These are phyloP conservation scores for Aurantiochytrium sp. DNA, from an alignment of 108 stramenopile species.

Conservation along the genomic window DNA sequence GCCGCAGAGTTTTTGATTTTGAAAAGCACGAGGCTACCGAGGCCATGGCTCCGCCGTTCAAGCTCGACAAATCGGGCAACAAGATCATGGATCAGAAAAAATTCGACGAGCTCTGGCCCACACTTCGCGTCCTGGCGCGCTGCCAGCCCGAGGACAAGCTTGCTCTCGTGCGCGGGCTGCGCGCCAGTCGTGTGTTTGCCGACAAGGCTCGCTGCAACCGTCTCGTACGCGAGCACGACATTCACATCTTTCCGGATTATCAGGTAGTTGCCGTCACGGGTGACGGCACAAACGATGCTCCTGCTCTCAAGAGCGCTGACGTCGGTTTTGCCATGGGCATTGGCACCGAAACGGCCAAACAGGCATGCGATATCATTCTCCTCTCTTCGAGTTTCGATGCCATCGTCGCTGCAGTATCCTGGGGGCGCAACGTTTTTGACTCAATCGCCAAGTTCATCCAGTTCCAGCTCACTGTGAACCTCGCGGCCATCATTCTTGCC, in stretches of 20 bases:
- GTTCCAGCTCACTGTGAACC: constrained; percentile 94
- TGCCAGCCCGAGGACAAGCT: constrained; percentile 91
- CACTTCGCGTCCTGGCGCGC: constrained; percentile 76
- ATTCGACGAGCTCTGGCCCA: constrained; percentile 76
- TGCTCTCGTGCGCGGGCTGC: constrained; percentile 77
- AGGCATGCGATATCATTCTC: constrained; percentile 85
- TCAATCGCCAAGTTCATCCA: constrained; percentile 94
- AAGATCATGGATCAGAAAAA: constrained; percentile 67
- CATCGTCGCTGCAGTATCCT: constrained; percentile 91
- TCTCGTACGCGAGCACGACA: constrained; percentile 55
- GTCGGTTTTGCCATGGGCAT: constrained; percentile 96
- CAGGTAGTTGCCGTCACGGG: constrained; percentile 96
- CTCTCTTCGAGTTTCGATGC: constrained; percentile 92
- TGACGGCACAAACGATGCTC: constrained; percentile 98
- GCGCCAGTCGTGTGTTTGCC: constrained; percentile 62
- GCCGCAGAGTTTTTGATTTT: background rate
- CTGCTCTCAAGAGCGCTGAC: constrained; percentile 91
- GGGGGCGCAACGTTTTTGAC: constrained; percentile 94
- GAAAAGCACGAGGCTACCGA: background rate
- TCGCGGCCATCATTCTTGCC: constrained; percentile 72
- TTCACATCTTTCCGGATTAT: constrained; percentile 61
- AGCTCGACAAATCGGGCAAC: constrained; percentile 37
- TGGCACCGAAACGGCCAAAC: constrained; percentile 92
- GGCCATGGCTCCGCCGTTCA: background rate
- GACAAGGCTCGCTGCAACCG: constrained; percentile 55